Evolutionary conservation across 2,329 filamentous ascomycete genomes (phyloP), one percentile per base, ranked within the genome.

Genomic region (Fusarium nurragi): DNA sequence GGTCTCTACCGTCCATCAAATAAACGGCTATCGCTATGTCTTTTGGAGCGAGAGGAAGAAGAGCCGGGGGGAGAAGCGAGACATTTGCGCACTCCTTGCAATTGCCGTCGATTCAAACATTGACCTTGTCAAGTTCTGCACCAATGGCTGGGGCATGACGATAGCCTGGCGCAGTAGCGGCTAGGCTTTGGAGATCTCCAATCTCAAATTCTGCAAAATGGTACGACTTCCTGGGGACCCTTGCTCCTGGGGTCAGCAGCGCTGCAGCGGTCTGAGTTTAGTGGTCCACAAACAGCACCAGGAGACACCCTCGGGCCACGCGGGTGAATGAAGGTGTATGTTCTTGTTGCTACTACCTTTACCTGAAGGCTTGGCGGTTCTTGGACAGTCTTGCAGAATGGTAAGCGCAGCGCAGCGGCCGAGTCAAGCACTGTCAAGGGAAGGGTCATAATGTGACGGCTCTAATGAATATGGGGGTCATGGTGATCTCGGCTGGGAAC

Each of bases 111-210:
- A 57, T 66, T 52, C 62, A 50, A 52, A 61, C 53, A 53, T 45
- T 40, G 39, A 44, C 37, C 49, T 60, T 57, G 59, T 62, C 66
- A 64, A 50, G 43, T 51, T 54, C 67, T 68, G 54, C 63, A 65
- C 67, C 67, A 65, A 69, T 56, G 56, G 67, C 52, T 55, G 62
- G 67, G 65, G 63, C 50, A 62, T 65, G 60, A 65, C 65, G 55
- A 70, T 71, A 65, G 60, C 58, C 64, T 47, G 57, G 59, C 54
- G 66, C 63, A 70, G 69, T 70, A 71, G 69, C 67, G 69, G 39
- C 60, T 58, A 51, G 60, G 56, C 60, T 68, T 69, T 68, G 65
- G 69, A 71, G 69, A 71, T 71, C 69, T 71, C 69, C 65, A 71
- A 71, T 71, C 69, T 71, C 60, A 55, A 69, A 60, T 54, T 56